Percentiles rank a stretch among this genome's conserved stretches.
These are phyloP conservation scores for Pythium folliculosum DNA, from an alignment of 352 stramenopile genomes.

Conservation along the genomic window DNA sequence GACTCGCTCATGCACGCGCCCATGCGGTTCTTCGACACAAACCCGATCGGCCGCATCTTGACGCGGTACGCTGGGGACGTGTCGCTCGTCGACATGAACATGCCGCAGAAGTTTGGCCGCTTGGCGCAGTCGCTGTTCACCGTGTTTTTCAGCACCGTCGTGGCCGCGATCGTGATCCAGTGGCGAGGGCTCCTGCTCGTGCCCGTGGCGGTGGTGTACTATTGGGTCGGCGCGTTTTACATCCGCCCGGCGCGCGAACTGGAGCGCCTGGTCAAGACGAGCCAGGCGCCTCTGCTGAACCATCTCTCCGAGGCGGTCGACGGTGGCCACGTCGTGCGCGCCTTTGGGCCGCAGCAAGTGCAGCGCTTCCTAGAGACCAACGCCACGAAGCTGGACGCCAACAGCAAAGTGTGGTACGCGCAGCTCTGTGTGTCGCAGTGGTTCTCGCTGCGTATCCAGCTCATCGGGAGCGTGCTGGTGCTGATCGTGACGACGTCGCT, in stretches of 20 bases:
- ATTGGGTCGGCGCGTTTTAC: constrained; percentile 45
- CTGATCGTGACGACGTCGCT: constrained; percentile 49
- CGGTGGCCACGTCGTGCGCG: constrained; percentile 47
- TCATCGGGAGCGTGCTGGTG: constrained; percentile 43
- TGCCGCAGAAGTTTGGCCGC: constrained; percentile 28
- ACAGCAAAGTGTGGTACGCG: constrained; percentile 20
- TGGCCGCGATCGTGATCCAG: constrained; percentile 64
- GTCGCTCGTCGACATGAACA: constrained; percentile 79
- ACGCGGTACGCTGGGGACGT: constrained; percentile 90
- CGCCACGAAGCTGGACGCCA: constrained; percentile 24
- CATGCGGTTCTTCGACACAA: constrained; percentile 91
- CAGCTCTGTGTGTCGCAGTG: constrained; percentile 44
- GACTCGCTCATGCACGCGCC: constrained; percentile 80
- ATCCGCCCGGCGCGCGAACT: constrained; percentile 56
- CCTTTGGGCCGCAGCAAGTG: constrained; percentile 48
- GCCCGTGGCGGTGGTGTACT: constrained; percentile 81
- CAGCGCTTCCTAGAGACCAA: constrained; percentile 41
- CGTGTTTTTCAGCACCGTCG: constrained; percentile 54
- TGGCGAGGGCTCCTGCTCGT: constrained; percentile 63
- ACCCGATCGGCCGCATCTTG: constrained; percentile 86
- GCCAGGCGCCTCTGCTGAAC: constrained; percentile 48
- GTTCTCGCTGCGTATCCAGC: constrained; percentile 50
- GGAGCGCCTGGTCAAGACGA: constrained; percentile 51
- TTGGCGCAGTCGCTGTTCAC: constrained; percentile 40
- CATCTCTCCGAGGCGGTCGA: constrained; percentile 61